Base-by-base conservation (phyloP, 352 stramenopile genomes). In the Pythium coloratum region DNA sequence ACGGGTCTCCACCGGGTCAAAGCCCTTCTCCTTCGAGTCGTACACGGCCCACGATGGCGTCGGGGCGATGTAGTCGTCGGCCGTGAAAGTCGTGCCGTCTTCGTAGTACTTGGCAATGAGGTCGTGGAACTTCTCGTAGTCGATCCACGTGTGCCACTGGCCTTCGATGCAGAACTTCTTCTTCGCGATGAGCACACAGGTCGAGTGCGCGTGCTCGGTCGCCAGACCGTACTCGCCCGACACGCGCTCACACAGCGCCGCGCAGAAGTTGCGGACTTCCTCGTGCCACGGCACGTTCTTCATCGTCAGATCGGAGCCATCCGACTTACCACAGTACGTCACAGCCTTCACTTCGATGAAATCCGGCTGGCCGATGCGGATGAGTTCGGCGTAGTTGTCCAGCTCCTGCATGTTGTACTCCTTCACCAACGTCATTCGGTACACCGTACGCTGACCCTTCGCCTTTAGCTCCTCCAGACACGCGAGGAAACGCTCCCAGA, bases 131-230 rank as follows among this genome's bases (percentile, higher is more conserved):
- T 96, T 97, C 42, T 97, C 88, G 75, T 99, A 99, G 81, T 99
- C 92, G 72, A 99, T 99, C 97, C 97, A 99, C 51, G 97, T 99
- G 73, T 98, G 90, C 97, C 97, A 99, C 61, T 91, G 82, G 70
- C 90, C 92, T 26, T 97, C 84, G 32, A 87, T 85, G 64, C 83
- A 86, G 67, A 96, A 97, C 51, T 89, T 89, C 61, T 86, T 92
- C 78, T 97, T 92, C 7, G 97, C 96, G 33, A 99, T 81, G 20
- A 99, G 79, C 26, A 99, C 96, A 66, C 91, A 98, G 67, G 96
- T 98, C 6, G 94, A 98, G 78, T 99, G 97, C 42, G 97, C 89
- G 72, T 99, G 97, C 75, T 98, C 94, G 47, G 95, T 97, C 28
- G 95, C 95, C 30, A 99, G 80, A 20, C 87, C 95, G 73, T 99